Evolutionary conservation across 208 protist species (phyloP), one percentile per base, ranked within the genome.

Genomic region (Trypanosoma grayi): DNA sequence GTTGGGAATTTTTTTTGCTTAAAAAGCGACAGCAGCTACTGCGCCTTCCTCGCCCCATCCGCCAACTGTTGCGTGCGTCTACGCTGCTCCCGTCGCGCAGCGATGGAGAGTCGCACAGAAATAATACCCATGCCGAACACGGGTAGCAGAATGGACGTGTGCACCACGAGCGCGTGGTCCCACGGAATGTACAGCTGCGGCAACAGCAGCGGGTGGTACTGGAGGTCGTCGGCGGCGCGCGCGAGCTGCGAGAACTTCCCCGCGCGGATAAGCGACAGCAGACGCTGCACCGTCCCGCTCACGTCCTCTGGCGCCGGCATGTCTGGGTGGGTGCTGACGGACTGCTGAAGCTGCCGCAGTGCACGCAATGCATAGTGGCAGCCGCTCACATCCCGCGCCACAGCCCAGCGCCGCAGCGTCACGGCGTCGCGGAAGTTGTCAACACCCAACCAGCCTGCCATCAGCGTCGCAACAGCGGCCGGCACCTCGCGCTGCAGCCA

Each of bases 121-220:
- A 93, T 44, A 10, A 87, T 53, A 8, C 51, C 44, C 22, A 73
- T 44, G 11, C 65, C 65, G 16, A 82, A 1, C 41, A 86, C 60
- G 0, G 86, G 86, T 51, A 88, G 31, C 33, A 93, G 58, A 39
- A 93, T 73, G 18, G 79, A 68, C 14, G 79, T n/a, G 45, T 90
- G 87, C 33, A 60, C 79, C 36, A 89, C 60, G 0, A 90, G 5
- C 9, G 66, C 59, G 54, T 93, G 83, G 40, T 93, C 87, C 62
- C 61, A 81, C 30, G 87, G 87, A 47, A 89, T 85, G 73, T 86
- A 88, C 37, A 89, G 67, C 53, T 90, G 81, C n/a, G 87, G 83
- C 2, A 81, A 74, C 0, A 90, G 69, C 10, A 81, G 70, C n/a
- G 77, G 81, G 57, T 93, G 77, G 50, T 80, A 87, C 72, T 85